Conservation (phyloP, 1,284 basidiomycete genomes). For the Tylopilus sp. region DNA sequence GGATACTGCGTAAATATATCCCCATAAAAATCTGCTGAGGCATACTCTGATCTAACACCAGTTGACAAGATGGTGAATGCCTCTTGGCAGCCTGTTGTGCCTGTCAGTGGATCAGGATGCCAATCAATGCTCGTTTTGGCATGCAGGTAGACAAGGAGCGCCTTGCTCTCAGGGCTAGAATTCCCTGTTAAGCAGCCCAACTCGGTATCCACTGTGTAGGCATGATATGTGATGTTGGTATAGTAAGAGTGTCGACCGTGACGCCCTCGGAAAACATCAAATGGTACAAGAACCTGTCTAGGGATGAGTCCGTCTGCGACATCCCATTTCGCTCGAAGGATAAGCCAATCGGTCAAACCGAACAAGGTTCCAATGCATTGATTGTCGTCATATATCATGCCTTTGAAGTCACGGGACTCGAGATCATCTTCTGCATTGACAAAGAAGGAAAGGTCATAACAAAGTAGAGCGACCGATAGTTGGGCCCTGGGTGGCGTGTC, state of each 20-base stretch:
- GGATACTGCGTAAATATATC: background rate
- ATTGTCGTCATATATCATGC: background rate
- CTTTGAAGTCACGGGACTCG: background rate
- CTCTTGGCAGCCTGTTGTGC: constrained; percentile 58
- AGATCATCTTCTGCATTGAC: background rate
- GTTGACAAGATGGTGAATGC: constrained; percentile 53
- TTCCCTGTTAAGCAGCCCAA: constrained; percentile 51
- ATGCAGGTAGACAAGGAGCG: constrained; percentile 58
- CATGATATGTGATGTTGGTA: constrained; percentile 47
- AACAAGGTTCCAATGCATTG: constrained; percentile 9
- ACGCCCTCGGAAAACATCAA: background rate
- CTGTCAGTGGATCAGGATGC: constrained; percentile 57
- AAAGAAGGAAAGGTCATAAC: background rate
- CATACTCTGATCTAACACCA: too few relatives aligned
- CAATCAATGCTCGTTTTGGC: constrained; percentile 50
- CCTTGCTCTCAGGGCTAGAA: constrained; percentile 43
- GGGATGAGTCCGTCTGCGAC: constrained; percentile 11
- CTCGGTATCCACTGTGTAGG: constrained; percentile 52
- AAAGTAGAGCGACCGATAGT: background rate
- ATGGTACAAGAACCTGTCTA: constrained; percentile 52
- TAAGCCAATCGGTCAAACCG: constrained; percentile 49
- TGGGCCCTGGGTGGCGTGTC: background rate
- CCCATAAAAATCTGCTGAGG: too few relatives aligned
- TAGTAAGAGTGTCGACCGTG: background rate
- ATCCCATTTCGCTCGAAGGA: constrained; percentile 44